Conservation (phyloP, 2,329 filamentous ascomycete genomes). For the Pyricularia sp. region DNA sequence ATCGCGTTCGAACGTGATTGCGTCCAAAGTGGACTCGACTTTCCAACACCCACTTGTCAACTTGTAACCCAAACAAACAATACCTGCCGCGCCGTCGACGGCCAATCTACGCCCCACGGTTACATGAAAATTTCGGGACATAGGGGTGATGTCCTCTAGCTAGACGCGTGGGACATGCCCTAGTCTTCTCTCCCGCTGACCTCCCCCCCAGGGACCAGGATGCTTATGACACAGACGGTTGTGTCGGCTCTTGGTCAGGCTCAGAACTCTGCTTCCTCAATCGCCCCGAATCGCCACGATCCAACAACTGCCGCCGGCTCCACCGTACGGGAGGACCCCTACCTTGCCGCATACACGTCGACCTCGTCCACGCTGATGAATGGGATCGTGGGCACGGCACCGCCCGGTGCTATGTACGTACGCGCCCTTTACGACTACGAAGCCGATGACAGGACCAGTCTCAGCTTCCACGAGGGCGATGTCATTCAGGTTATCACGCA, state of each 20-base stretch:
- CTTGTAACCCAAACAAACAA: neutral
- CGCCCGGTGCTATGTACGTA: constrained; percentile 72
- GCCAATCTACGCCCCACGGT: neutral
- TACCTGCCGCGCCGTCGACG: neutral
- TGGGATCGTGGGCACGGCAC: constrained; percentile 48
- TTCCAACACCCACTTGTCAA: neutral
- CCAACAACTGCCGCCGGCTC: constrained; percentile 6
- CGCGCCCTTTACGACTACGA: constrained; percentile 97
- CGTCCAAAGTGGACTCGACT: neutral
- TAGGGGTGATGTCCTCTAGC: neutral
- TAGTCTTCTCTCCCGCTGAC: constrained; percentile 5
- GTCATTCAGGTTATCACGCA: constrained; percentile 98
- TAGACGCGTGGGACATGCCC: constrained; percentile 3
- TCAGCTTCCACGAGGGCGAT: constrained; percentile 95
- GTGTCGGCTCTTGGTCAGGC: constrained; percentile 34
- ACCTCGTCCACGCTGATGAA: constrained; percentile 37
- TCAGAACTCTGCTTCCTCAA: constrained; percentile 24
- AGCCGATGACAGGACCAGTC: constrained; percentile 89
- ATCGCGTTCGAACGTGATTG: neutral
- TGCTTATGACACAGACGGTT: constrained; percentile 44
- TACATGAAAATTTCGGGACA: neutral
- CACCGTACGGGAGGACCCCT: neutral
- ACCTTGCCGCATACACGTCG: constrained; percentile 4
- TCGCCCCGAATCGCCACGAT: constrained; percentile 4
- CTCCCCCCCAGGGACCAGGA: constrained; percentile 26